Evolutionary conservation across 1,139 yeast genomes (phyloP), one percentile per base, ranked within the genome.

Genomic region (Blastobotrys persicus): DNA sequence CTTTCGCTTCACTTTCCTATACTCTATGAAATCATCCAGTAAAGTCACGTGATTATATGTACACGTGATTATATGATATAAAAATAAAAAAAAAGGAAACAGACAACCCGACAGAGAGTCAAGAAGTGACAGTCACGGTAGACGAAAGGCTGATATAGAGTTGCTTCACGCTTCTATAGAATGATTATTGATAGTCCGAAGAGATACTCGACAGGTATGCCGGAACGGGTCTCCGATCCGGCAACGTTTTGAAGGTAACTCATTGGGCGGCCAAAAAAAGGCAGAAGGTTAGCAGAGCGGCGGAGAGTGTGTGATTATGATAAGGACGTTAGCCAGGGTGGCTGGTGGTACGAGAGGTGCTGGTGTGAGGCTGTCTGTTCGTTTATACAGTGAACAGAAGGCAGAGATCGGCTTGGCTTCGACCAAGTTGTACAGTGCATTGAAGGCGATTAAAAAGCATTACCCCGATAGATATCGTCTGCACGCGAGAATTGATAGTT

Each of bases 401-500:
- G 28, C 9, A 9, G 9, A 5, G 28, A 23, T 6, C 9, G 28
- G 28, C 9, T 23, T 9, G 28, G 5, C 28, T 5, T 23, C 28
- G 9, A 23, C 9, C 9, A 23, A 23, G 9, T 14, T 40, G 23
- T 16, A 20, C 17, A 12, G 23, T 12, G n/a, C 43, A 31, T 41
- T 47, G 12, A 12, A 32, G 6, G 47, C 46, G 18, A 72, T 68
- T 52, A 62, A 45, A 35, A 20, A 40, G 62, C 45, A 44, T 19
- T 58, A 58, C 42, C 61, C 61, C 2, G 54, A 58, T 42, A 43
- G 50, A 38, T 28, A 53, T 31, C 51, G 56, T 34, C 53, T 61
- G 14, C 60, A 60, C 43, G 47, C 58, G n/a, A 53, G 65, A 9
- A 51, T 60, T 5, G 53, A 53, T 31, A 37, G 13, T 14, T 37